phyloP scores from a whole-genome alignment of 208 protist genomes.

The Trypanosoma melophagium region DNA sequence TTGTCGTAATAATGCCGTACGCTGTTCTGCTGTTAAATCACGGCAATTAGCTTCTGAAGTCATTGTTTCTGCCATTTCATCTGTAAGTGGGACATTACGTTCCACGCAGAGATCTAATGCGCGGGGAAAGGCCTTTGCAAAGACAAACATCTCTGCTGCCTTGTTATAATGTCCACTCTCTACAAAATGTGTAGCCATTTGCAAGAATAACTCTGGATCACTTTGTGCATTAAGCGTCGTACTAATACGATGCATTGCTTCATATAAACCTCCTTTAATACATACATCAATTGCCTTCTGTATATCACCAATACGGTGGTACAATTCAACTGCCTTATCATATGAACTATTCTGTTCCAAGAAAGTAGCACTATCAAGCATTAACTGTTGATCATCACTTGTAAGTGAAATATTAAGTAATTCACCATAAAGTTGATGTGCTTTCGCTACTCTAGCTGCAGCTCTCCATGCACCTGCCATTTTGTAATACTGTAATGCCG shows the following conservation, averaged over 20 bases:
- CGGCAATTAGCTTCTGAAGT: constrained; percentile 56
- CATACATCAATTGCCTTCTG: constrained; percentile 91
- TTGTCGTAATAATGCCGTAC: constrained; percentile 51
- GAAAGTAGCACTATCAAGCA: constrained; percentile 88
- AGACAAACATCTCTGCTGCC: constrained; percentile 93
- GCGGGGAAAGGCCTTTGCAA: constrained; percentile 84
- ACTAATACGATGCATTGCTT: constrained; percentile 92
- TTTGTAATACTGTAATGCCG: constrained; percentile 90
- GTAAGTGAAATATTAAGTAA: constrained; percentile 73
- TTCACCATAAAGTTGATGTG: constrained; percentile 65
- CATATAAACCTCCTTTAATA: constrained; percentile 90
- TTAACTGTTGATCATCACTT: constrained; percentile 72
- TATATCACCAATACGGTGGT: constrained; percentile 92
- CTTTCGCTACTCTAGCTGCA: constrained; percentile 86
- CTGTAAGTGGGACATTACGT: constrained; percentile 83
- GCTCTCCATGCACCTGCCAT: constrained; percentile 87
- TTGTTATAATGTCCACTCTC: constrained; percentile 81
- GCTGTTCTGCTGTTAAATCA: constrained; percentile 42
- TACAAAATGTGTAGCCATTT: constrained; percentile 93
- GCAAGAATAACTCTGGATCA: constrained; percentile 89
- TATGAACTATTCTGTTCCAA: constrained; percentile 84
- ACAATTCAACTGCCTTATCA: constrained; percentile 93
- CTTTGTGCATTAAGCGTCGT: constrained; percentile 74
- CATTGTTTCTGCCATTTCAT: constrained; percentile 92
- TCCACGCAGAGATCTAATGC: constrained; percentile 85